Conservation (phyloP, 2,329 filamentous ascomycete genomes). For the Aspergillus bombycis region DNA sequence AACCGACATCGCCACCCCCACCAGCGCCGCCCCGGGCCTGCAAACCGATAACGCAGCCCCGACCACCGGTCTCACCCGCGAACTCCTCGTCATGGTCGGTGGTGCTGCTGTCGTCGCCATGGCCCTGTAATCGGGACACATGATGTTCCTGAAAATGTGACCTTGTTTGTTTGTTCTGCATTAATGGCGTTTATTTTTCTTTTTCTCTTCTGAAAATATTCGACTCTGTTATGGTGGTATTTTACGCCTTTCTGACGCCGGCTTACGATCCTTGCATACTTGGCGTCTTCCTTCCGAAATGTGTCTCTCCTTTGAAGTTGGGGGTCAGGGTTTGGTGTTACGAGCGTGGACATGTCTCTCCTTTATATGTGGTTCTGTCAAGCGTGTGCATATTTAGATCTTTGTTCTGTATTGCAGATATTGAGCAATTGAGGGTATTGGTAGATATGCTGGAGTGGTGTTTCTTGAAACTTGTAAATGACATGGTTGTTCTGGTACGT, state of each 20-base stretch:
- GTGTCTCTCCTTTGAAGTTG: constrained; percentile 8
- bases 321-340: not conserved
- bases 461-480: not conserved
- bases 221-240: not conserved
- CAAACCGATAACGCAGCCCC: constrained; percentile 42
- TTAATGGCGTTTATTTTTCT: not conserved
- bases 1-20: constrained; percentile 29
- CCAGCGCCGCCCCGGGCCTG: constrained; percentile 39
- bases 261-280: constrained; percentile 11
- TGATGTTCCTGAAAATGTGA: not conserved
- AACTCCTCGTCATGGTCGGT: constrained; percentile 44
- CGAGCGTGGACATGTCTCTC: constrained; percentile 6
- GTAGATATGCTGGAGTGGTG: not conserved
- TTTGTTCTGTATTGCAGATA: not conserved
- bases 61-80: constrained; percentile 34
- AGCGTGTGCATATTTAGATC: constrained; percentile 5
- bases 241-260: not conserved
- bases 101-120: constrained; percentile 46
- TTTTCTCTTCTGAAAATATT: not conserved
- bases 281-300: constrained; percentile 5
- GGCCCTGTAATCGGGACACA: constrained; percentile 32
- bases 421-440: not conserved
- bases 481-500: not conserved
- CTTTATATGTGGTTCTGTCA: not conserved
- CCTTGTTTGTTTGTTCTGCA: not conserved